These are phyloP conservation scores for Eucalyptus microcorys DNA, from an alignment of 345 rosid genomes.

Conservation along the genomic window DNA sequence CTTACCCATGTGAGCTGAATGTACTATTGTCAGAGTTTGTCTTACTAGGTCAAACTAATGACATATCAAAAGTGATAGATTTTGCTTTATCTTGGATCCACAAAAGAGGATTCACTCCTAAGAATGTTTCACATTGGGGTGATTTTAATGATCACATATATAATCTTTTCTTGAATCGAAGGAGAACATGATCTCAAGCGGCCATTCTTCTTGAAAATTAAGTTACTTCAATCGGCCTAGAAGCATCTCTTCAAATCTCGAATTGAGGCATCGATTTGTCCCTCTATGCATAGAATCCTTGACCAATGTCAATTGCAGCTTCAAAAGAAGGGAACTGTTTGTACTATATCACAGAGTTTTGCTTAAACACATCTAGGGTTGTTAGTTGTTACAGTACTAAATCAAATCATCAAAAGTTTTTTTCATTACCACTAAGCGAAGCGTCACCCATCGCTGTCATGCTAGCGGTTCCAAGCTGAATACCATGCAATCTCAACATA, in stretches of 20 bases:
- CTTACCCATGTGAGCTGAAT: no score
- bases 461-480: background rate
- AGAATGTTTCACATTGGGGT: background rate
- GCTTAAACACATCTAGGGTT: background rate
- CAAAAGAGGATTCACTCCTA: background rate
- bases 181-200: background rate
- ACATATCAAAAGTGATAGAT: background rate
- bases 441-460: background rate
- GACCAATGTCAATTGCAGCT: background rate
- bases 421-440: background rate
- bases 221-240: background rate
- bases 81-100: background rate
- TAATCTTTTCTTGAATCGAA: no score
- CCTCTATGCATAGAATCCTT: background rate
- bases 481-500: background rate
- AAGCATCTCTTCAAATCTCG: background rate
- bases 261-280: background rate
- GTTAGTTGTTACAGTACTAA: background rate
- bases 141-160: background rate
- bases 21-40: no score
- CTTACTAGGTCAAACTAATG: background rate
- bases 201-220: background rate
- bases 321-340: no score
- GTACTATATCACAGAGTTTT: no score
- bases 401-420: background rate